Evolutionary conservation across 495 filamentous ascomycete genomes (phyloP).

Genomic region (Hypomontagnella submonticulosa): DNA sequence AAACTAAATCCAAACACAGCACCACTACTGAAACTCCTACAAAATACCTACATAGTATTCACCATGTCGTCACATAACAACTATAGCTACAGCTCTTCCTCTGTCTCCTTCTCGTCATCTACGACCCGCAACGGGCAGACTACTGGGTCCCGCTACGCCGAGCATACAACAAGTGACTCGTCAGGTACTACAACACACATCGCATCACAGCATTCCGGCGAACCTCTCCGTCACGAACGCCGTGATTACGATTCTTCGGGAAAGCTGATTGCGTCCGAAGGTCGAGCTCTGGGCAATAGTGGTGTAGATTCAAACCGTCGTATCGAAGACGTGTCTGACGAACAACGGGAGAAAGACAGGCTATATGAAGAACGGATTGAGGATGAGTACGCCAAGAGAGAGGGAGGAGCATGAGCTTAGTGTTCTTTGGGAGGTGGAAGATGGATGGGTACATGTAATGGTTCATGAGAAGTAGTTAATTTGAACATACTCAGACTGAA

Average conservation of each 20-base stretch:
- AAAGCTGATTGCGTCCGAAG: slow-evolving; percentile 25
- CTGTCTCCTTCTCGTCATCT: slow-evolving; percentile 34
- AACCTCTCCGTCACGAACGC: slow-evolving; percentile 27
- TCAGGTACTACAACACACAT: slow-evolving; percentile 26
- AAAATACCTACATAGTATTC: background rate
- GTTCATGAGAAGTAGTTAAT: too few relatives aligned
- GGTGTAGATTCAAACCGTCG: slow-evolving; percentile 19
- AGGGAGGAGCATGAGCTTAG: slow-evolving; percentile 68
- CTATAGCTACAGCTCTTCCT: slow-evolving; percentile 29
- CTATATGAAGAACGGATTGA: slow-evolving; percentile 78
- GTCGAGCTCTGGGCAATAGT: slow-evolving; percentile 12
- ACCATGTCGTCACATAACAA: slow-evolving; percentile 31
- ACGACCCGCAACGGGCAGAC: slow-evolving; percentile 35
- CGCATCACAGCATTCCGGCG: slow-evolving; percentile 26
- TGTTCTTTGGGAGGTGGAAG: background rate
- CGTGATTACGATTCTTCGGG: slow-evolving; percentile 38
- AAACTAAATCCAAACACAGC: background rate
- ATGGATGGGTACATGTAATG: too few relatives aligned
- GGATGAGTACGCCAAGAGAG: slow-evolving; percentile 82
- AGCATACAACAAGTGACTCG: slow-evolving; percentile 29
- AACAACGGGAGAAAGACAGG: slow-evolving; percentile 63
- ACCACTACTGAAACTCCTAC: background rate
- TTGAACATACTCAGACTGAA: too few relatives aligned
- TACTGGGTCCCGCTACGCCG: slow-evolving; percentile 26
- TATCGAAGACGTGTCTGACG: slow-evolving; percentile 42